A percentile compares a stretch with the other conserved stretches of the same genome.
These are phyloP conservation scores for Chaetoscypha palmicola DNA, from an alignment of 2,329 filamentous ascomycete genomes.

Conservation along the genomic window DNA sequence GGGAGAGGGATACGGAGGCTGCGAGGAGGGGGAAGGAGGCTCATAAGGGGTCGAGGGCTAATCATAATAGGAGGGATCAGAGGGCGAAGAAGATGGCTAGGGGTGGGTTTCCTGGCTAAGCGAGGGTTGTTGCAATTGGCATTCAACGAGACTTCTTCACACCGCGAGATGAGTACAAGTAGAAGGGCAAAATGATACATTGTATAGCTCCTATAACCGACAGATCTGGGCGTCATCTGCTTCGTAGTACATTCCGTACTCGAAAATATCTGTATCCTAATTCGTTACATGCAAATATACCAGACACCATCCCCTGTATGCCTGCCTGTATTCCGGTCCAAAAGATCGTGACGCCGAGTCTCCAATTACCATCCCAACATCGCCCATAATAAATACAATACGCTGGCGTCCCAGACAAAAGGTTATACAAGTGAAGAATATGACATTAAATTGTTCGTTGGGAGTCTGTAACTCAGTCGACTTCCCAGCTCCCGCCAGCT, in stretches of 20 bases:
- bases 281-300: not conserved
- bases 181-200: too few species aligned
- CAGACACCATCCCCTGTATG: not conserved
- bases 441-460: too few species aligned
- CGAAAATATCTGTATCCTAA: not conserved
- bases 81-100: slow-evolving; percentile 59
- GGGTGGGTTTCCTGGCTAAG: slow-evolving; percentile 35
- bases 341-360: not conserved
- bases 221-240: too few species aligned
- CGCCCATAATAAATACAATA: slow-evolving; percentile 1
- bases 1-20: slow-evolving; percentile 64
- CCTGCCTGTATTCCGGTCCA: too few species aligned
- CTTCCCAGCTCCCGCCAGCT: slow-evolving; percentile 19
- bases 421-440: too few species aligned
- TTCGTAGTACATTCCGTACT: not conserved
- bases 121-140: too few species aligned
- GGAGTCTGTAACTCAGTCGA: too few species aligned
- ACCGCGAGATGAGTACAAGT: too few species aligned
- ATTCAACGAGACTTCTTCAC: too few species aligned
- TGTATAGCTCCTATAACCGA: too few species aligned
- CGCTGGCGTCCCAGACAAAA: too few species aligned
- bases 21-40: slow-evolving; percentile 73
- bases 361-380: not conserved
- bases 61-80: slow-evolving; percentile 76
- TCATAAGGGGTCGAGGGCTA: slow-evolving; percentile 73